A percentile compares a stretch with the other conserved stretches of the same genome.
Evolutionary conservation across 2,329 filamentous ascomycete genomes (phyloP).

Genomic region (Neodidymelliopsis sp.): DNA sequence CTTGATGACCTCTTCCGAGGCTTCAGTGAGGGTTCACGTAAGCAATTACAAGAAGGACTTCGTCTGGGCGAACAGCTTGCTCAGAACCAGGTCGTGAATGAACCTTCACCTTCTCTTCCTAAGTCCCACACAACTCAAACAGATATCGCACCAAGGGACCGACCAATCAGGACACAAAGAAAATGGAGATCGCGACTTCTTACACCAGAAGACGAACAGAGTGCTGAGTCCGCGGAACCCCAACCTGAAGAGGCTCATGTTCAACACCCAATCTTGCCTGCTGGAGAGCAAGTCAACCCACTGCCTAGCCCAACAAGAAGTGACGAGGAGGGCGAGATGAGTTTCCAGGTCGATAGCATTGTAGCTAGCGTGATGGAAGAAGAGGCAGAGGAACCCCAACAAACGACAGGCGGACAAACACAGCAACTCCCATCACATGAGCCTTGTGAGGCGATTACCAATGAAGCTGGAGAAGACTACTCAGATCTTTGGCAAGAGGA

Average conservation of each 20-base stretch:
- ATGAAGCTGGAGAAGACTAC: constrained; percentile 27
- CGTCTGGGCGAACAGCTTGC: constrained; percentile 50
- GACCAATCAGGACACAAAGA: constrained; percentile 33
- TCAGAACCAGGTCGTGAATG: constrained; percentile 25
- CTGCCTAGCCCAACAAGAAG: constrained; percentile 43
- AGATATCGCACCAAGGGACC: constrained; percentile 21
- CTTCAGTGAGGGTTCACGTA: constrained; percentile 50
- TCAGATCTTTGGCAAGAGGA: constrained; percentile 59
- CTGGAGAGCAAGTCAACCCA: constrained; percentile 24
- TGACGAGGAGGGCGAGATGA: constrained; percentile 45
- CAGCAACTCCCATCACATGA: neutral
- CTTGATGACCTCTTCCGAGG: constrained; percentile 50
- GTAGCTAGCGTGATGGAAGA: constrained; percentile 20
- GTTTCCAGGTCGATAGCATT: constrained; percentile 38
- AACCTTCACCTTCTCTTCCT: constrained; percentile 25
- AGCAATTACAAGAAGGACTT: constrained; percentile 49
- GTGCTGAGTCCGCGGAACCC: constrained; percentile 19
- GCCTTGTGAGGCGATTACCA: neutral
- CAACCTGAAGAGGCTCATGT: constrained; percentile 23
- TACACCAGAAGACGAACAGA: constrained; percentile 44
- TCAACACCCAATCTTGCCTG: constrained; percentile 36
- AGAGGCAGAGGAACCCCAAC: neutral
- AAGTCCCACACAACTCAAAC: constrained; percentile 27
- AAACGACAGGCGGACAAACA: constrained; percentile 2
- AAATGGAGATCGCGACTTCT: constrained; percentile 42